Conservation (phyloP, 345 rosid genomes). For the Gossypium anomalum region DNA sequence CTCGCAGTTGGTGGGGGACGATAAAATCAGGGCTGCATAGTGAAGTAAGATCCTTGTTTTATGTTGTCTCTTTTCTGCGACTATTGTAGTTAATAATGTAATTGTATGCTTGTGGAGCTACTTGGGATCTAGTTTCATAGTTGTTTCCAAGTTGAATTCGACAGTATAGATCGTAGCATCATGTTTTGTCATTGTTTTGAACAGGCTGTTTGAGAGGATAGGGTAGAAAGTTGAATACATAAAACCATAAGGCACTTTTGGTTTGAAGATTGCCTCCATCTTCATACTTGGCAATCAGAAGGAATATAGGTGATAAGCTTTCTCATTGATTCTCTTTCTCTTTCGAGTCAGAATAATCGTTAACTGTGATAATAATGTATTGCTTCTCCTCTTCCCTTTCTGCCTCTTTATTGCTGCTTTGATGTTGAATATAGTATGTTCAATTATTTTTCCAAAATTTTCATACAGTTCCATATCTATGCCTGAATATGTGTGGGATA, state of each 20-base stretch:
- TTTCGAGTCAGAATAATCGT: neutral
- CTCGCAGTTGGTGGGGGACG: constrained; percentile 70
- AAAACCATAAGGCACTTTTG: neutral
- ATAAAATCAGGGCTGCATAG: constrained; percentile 72
- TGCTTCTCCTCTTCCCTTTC: neutral
- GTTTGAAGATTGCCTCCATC: neutral
- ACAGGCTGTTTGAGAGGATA: neutral
- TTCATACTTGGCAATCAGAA: too few relatives aligned
- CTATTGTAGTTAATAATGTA: constrained; percentile 2
- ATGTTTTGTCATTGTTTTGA: neutral
- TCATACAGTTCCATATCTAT: too few relatives aligned
- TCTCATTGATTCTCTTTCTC: neutral
- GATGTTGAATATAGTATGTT: neutral
- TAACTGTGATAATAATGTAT: neutral
- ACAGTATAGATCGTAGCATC: neutral
- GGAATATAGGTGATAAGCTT: too few relatives aligned
- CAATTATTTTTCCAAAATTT: too few relatives aligned
- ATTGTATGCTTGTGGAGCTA: constrained; percentile 19
- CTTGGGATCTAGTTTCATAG: neutral
- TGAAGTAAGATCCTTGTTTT: constrained; percentile 36
- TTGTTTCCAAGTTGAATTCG: neutral
- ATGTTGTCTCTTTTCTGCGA: too few relatives aligned
- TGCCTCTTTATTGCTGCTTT: neutral
- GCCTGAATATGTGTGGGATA: too few relatives aligned
- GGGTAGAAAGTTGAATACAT: neutral